These are phyloP conservation scores for Colletotrichum limetticola DNA, from an alignment of 2,329 filamentous ascomycete species.

Conservation along the genomic window DNA sequence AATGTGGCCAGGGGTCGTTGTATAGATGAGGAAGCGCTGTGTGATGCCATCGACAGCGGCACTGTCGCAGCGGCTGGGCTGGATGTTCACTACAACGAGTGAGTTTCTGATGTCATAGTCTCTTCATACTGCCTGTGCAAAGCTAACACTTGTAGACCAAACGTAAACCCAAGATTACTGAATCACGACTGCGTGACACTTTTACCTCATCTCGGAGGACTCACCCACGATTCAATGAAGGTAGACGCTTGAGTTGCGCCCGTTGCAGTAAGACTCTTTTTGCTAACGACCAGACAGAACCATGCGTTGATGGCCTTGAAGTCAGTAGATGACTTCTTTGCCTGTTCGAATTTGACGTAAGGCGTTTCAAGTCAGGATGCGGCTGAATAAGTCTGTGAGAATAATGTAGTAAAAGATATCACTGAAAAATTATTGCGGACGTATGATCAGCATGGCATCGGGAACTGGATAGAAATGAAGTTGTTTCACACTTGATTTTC, in stretches of 20 bases:
- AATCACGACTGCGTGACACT: constrained; percentile 11
- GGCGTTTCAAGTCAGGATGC: not conserved
- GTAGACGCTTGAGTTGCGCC: not conserved
- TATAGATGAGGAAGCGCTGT: constrained; percentile 37
- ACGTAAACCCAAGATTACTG: not conserved
- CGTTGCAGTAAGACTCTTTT: not conserved
- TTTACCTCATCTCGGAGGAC: constrained; percentile 12
- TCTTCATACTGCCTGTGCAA: not conserved
- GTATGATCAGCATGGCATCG: rapidly evolving
- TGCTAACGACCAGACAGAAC: not conserved
- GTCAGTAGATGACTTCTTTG: not conserved
- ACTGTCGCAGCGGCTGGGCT: constrained; percentile 32
- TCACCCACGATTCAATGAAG: constrained; percentile 15
- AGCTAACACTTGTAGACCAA: not conserved
- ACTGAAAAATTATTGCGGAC: too few relatives aligned
- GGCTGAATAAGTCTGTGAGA: not conserved
- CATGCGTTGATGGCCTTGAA: constrained; percentile 5
- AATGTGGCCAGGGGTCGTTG: constrained; percentile 38
- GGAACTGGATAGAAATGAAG: too few relatives aligned
- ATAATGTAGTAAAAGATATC: too few relatives aligned
- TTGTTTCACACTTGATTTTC: too few relatives aligned
- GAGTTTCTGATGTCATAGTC: not conserved
- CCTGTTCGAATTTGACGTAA: not conserved
- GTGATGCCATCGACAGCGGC: constrained; percentile 35
- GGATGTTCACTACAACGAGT: constrained; percentile 37